These are phyloP conservation scores for Lagenidium sp. DNA, from an alignment of 352 stramenopile species.

Conservation along the genomic window DNA sequence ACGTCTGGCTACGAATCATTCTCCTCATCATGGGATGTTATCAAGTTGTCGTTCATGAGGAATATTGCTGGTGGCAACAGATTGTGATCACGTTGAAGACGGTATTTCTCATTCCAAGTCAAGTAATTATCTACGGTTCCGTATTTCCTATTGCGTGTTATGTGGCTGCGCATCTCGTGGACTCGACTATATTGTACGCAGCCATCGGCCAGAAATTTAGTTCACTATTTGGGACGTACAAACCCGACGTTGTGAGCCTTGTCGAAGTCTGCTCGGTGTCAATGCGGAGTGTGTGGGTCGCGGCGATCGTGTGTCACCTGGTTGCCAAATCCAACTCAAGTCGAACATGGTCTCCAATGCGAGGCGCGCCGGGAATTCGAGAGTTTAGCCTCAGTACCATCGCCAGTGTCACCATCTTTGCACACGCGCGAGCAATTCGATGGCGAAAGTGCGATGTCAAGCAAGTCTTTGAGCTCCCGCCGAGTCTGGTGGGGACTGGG, in stretches of 20 bases:
- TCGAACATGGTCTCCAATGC: conserved; percentile 3
- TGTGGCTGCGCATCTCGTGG: conserved; percentile 16
- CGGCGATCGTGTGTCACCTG: conserved; percentile 8
- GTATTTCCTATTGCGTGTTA: conserved; percentile 22
- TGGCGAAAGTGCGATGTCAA: conserved; percentile 1
- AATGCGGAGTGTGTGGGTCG: conserved; percentile 23
- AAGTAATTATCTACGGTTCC: conserved; percentile 24
- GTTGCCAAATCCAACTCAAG: conserved; percentile 1
- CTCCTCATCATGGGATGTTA: not conserved
- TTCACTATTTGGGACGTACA: conserved; percentile 7
- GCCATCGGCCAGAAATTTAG: conserved; percentile 12
- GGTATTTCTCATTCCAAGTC: conserved; percentile 19
- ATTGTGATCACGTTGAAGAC: conserved; percentile 4
- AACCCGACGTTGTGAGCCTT: conserved; percentile 4
- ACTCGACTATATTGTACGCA: conserved; percentile 15
- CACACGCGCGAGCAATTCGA: conserved; percentile 1
- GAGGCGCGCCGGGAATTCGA: conserved; percentile 9
- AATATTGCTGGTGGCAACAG: not conserved
- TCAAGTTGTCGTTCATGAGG: not conserved
- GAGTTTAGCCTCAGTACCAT: conserved; percentile 18
- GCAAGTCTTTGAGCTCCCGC: conserved; percentile 1
- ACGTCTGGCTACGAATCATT: not conserved
- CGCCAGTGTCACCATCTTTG: conserved; percentile 9
- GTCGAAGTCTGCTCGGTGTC: conserved; percentile 13
- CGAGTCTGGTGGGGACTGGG: not conserved